These are phyloP conservation scores for Agrostemma githago DNA, from an alignment of 148 eudicot species.

Conservation along the genomic window DNA sequence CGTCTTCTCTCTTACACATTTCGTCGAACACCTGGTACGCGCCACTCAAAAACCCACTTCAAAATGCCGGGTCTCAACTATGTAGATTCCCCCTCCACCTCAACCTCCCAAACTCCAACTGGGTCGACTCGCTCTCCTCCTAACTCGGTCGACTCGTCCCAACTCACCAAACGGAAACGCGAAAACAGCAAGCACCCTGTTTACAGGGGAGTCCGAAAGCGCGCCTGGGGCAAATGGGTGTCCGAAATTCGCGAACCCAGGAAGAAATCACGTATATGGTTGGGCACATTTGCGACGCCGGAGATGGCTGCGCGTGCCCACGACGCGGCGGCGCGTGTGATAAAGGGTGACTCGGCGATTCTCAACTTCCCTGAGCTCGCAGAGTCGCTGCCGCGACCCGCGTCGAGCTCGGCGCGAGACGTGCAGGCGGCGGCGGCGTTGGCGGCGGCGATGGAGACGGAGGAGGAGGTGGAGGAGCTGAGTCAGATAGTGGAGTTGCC, in stretches of 20 bases:
- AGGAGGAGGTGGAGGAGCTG: constrained; percentile 27
- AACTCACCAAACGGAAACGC: constrained; percentile 21
- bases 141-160: neutral
- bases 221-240: constrained; percentile 74
- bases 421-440: constrained; percentile 63
- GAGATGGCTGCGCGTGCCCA: constrained; percentile 77
- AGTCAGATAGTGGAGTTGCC: constrained; percentile 39
- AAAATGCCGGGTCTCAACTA: constrained; percentile 8
- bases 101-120: constrained; percentile 13
- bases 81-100: constrained; percentile 4
- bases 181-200: constrained; percentile 38
- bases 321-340: constrained; percentile 49
- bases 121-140: constrained; percentile 18
- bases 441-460: constrained; percentile 49
- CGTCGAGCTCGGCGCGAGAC: constrained; percentile 37
- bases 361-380: constrained; percentile 58
- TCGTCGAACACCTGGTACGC: constrained; percentile 16
- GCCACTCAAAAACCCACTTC: neutral
- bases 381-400: constrained; percentile 45
- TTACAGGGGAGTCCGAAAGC: constrained; percentile 55
- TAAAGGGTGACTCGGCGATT: constrained; percentile 47
- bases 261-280: constrained; percentile 62
- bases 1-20: constrained; percentile 8
- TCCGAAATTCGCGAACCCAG: constrained; percentile 60
- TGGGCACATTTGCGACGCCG: constrained; percentile 52